These are phyloP conservation scores for Globisporangium perplexum DNA, from an alignment of 352 stramenopile genomes.

Conservation along the genomic window DNA sequence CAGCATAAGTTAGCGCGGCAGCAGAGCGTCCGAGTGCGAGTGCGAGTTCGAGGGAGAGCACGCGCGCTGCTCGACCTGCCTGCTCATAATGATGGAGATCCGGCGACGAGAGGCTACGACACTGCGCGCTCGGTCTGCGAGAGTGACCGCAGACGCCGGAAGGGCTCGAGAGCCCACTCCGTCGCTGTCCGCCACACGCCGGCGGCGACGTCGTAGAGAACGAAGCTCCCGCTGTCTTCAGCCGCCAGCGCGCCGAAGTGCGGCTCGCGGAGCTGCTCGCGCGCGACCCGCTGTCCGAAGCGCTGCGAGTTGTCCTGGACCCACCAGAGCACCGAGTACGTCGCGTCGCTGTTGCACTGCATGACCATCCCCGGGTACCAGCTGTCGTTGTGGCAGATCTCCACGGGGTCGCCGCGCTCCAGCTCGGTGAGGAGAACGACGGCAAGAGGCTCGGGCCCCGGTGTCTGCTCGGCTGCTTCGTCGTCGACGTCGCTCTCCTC, in stretches of 20 bases:
- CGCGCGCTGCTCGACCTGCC: too few relatives aligned
- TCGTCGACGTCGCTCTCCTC: not conserved
- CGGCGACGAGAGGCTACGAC: not conserved
- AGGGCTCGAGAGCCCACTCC: conserved; percentile 39
- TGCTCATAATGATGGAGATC: not conserved
- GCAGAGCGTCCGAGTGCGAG: too few relatives aligned
- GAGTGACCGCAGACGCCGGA: conserved; percentile 28
- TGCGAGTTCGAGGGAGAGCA: too few relatives aligned
- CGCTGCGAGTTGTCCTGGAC: conserved; percentile 76
- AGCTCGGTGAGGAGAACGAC: conserved; percentile 15
- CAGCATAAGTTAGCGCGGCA: too few relatives aligned
- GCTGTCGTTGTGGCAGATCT: conserved; percentile 40
- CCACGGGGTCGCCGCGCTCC: conserved; percentile 56
- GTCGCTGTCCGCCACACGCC: conserved; percentile 40
- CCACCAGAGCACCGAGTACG: conserved; percentile 80
- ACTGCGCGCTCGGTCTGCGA: conserved; percentile 10
- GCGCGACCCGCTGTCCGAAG: conserved; percentile 48
- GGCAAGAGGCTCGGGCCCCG: conserved; percentile 3
- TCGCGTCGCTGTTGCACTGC: conserved; percentile 43
- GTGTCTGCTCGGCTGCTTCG: not conserved
- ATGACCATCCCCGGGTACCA: conserved; percentile 70
- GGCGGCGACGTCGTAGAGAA: conserved; percentile 51
- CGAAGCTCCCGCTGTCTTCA: conserved; percentile 17
- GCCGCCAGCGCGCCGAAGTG: conserved; percentile 9
- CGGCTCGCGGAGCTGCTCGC: conserved; percentile 43